Evolutionary conservation across 352 stramenopile genomes (phyloP), one percentile per base, ranked within the genome.

Genomic region (Albugo laibachii): DNA sequence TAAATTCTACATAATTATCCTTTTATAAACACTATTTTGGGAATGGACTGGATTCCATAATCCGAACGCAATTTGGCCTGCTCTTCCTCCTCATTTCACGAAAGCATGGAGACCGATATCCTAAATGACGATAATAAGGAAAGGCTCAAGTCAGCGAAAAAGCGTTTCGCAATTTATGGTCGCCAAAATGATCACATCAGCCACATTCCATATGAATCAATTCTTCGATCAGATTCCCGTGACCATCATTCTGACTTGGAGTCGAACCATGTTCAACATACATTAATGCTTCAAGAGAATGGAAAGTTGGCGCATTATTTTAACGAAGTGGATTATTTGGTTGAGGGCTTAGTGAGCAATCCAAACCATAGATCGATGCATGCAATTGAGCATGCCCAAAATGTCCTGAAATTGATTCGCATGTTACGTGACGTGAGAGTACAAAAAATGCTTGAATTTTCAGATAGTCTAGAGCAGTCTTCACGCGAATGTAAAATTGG

Each of bases 241-340:
- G 21, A 20, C 11, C 37, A 42, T 24, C 49, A 56, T 16, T 14
- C 21, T 12, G 56, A 56, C 45, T 40, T 16, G 18, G 21, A 40
- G 14, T 13, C 1, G 42, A 53, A 41, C 39, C 41, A 5, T 39
- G 50, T 85, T 44, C 61, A 66, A 54, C 72, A 61, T 21, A 66
- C 67, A n/a, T 41, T 78, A 48, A 21, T 68, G n/a, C 57, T 85
- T 13, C 67, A 83, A 54, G 62, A 75, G 44, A 68, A 81, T 47
- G 69, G 70, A 47, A 48, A 57, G 37, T 57, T 83, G 2, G 55
- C 60, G 38, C 50, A 61, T 11, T 63, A 62, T 13, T 31, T 83
- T 47, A 69, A 78, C 49, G 64, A 81, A 27, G 52, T 81, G 21
- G 49, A 56, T 40, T 81, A 83, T 57, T 59, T 69, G n/a, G 46